phyloP scores from a whole-genome alignment of 2,329 filamentous ascomycete species.

The Coleophoma eucalyptorum region DNA sequence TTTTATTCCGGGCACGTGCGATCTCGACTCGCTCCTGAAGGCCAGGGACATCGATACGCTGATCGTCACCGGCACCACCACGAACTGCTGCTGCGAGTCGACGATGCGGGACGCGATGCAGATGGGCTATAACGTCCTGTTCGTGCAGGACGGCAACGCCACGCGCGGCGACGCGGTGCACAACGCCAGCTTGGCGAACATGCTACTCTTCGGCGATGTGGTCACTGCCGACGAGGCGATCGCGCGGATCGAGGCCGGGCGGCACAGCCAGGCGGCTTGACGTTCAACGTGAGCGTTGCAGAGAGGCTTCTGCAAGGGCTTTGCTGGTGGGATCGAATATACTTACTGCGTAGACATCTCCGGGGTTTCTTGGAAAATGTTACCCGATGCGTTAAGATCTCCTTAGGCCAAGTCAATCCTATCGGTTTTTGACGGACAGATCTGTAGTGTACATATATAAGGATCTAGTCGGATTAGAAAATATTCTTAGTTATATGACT shows the following conservation, averaged over 20 bases:
- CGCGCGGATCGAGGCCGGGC: not conserved
- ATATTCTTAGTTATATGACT: too few species aligned
- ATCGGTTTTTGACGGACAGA: too few species aligned
- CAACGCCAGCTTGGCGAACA: not conserved
- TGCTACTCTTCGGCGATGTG: not conserved
- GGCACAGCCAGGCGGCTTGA: not conserved
- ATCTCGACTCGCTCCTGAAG: not conserved
- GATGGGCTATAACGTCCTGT: not conserved
- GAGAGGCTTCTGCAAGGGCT: not conserved
- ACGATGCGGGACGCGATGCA: not conserved
- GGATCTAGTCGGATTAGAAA: too few species aligned
- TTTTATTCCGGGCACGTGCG: not conserved
- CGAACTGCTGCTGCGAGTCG: not conserved
- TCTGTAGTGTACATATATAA: too few species aligned
- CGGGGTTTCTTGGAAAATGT: too few species aligned
- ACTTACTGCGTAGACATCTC: not conserved
- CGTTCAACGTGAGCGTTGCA: not conserved
- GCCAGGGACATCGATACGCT: not conserved
- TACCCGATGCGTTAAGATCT: too few species aligned
- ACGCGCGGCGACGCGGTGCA: not conserved
- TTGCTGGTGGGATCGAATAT: not conserved
- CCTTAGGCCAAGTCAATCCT: too few species aligned
- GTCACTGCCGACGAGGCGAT: not conserved
- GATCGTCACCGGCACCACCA: not conserved
- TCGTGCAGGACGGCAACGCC: not conserved